phyloP scores from a whole-genome alignment of 1,139 yeast genomes.

The Suhomyces panamericanus region DNA sequence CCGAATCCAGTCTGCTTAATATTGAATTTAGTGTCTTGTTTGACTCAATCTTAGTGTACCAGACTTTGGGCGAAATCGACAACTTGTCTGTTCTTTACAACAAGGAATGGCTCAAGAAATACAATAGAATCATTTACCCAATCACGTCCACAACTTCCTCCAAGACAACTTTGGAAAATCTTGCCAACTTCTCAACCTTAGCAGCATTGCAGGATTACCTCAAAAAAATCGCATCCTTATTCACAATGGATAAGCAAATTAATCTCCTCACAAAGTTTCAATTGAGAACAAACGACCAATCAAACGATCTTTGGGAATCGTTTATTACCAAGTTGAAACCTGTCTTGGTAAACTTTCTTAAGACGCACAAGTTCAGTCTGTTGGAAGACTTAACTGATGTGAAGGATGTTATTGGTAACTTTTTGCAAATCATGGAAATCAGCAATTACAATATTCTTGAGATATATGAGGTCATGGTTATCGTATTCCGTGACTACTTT shows the following conservation, averaged over 20 bases:
- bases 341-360: constrained; percentile 41
- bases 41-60: constrained; percentile 82
- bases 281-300: constrained; percentile 53
- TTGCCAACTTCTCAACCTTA: constrained; percentile 21
- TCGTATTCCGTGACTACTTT: constrained; percentile 58
- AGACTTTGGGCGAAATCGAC: constrained; percentile 65
- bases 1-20: constrained; percentile 40
- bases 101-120: constrained; percentile 73
- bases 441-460: constrained; percentile 61
- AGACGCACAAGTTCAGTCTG: constrained; percentile 28
- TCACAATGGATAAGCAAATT: constrained; percentile 71
- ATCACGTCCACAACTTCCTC: constrained; percentile 36
- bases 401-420: constrained; percentile 66
- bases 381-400: constrained; percentile 37
- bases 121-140: constrained; percentile 72
- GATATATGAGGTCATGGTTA: constrained; percentile 62
- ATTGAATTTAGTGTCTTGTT: constrained; percentile 69
- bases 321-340: constrained; percentile 61
- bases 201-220: constrained; percentile 56
- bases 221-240: constrained; percentile 70
- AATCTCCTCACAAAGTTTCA: constrained; percentile 57
- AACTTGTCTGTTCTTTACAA: constrained; percentile 62
- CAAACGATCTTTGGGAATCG: constrained; percentile 80
- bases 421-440: constrained; percentile 75
- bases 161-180: constrained; percentile 14